Evolutionary conservation across 495 filamentous ascomycete species (phyloP), one percentile per base, ranked within the genome.

Genomic region (Aspergillus leporis): DNA sequence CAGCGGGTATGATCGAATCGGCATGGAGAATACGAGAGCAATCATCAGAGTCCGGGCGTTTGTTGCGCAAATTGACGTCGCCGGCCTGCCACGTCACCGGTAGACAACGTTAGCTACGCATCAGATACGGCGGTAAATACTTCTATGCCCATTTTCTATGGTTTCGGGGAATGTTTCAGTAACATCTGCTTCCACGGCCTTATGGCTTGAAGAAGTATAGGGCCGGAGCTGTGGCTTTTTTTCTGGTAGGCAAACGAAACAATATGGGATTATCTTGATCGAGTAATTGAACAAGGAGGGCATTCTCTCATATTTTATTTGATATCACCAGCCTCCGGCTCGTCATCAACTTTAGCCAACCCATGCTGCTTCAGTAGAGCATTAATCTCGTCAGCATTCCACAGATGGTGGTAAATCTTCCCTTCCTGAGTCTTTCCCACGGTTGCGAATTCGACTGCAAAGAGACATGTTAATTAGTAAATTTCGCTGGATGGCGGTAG

Each of bases 321-420:
- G 61, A 72, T 66, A 56, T 81, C 80, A 60, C 76, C 81, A 81
- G 75, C 85, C 72, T 96, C 92, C 51, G 85, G 79, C 67, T 85
- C 87, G 59, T 85, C 87, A 70, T 93, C 88, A 51, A 87, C 83
- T 83, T 96, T 97, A 56, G 92, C 95, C 72, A 99, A 73, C 68
- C 92, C 92, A 70, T 98, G 93, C 80, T 98, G 91, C 79, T 90
- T 93, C 66, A 99, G 78, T 70, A 99, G 81, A 43, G 91, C 86
- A 69, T 89, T 92, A 68, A 99, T 99, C 81, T 97, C 94, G 62
- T 98, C 93, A 45, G 92, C 95, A 67, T 82, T 91, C 94, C 94
- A 99, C 64, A 99, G 81, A 70, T 94, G 91, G 74, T 99, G 94
- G 82, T 97, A 98, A 67, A 98, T 89, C 80, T 93, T 93, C 61